phyloP scores from a whole-genome alignment of 257 asterid species.

The Penstemon davidsonii region DNA sequence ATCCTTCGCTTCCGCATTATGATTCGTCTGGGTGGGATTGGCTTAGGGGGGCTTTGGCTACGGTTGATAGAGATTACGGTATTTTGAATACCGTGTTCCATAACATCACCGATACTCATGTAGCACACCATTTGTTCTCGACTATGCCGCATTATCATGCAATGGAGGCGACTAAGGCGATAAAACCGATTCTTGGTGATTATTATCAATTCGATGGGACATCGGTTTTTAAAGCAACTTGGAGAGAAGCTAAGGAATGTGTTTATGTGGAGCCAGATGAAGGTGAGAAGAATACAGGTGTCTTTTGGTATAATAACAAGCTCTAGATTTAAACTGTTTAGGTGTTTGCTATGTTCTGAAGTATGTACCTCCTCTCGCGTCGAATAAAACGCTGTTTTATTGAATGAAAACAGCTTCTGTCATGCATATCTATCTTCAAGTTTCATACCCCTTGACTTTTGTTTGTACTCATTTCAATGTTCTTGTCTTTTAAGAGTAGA shows the following conservation, averaged over 20 bases:
- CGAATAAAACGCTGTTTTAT: slow-evolving; percentile 24
- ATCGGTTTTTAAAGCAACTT: slow-evolving; percentile 63
- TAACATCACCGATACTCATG: slow-evolving; percentile 79
- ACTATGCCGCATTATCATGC: slow-evolving; percentile 89
- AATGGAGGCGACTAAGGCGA: slow-evolving; percentile 82
- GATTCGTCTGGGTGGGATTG: slow-evolving; percentile 87
- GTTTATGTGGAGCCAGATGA: slow-evolving; percentile 70
- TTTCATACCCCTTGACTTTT: no score
- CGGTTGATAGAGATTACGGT: slow-evolving; percentile 74
- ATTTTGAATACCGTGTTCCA: slow-evolving; percentile 74
- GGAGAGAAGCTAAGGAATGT: slow-evolving; percentile 75
- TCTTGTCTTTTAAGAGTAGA: not conserved
- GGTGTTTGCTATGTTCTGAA: slow-evolving; percentile 17
- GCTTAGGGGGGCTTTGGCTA: slow-evolving; percentile 79
- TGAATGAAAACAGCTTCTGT: not conserved
- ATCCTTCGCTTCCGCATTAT: slow-evolving; percentile 74
- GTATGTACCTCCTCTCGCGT: slow-evolving; percentile 24
- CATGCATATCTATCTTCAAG: no score
- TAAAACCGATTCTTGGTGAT: slow-evolving; percentile 67
- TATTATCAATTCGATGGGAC: slow-evolving; percentile 77
- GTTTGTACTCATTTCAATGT: not conserved
- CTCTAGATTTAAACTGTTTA: slow-evolving; percentile 38
- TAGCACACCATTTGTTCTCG: slow-evolving; percentile 78
- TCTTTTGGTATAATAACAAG: slow-evolving; percentile 79
- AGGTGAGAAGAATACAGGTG: slow-evolving; percentile 58